Base-by-base conservation (phyloP, 2,329 filamentous ascomycete species). In the Pyricularia sp. region DNA sequence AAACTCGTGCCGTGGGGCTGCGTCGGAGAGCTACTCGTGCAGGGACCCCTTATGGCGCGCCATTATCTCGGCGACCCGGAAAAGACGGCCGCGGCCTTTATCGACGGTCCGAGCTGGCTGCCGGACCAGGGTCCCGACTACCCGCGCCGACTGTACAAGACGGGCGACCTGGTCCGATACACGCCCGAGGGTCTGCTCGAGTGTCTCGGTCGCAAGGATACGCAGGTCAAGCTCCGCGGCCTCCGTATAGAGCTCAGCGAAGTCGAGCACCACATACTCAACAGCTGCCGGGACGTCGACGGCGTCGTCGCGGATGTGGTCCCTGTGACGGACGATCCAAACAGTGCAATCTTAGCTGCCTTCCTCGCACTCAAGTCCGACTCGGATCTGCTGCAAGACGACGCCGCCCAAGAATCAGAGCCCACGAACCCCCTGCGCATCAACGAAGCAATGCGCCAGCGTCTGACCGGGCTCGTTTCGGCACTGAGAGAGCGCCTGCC, bases 401-500 rank as follows among this genome's bases (percentile, higher is more conserved):
- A 31, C 60, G 10, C 8, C 22, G 8, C 26, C 33, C 19, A 62
- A 28, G 49, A 4, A 24, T 4, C 49, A 4, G 49, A 33, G 33
- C 26, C 33, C 12, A 35, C n/a, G 60, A n/a, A 35, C 13, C 30
- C n/a, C n/a, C 12, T 24, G 60, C 16, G 19, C 22, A 24, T 24
- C 60, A 44, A 22, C 26, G 10, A 33, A 22, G 13, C 26, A 30
- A 62, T 31, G 60, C 26, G 26, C 4, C 19, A 60, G 2, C 59
- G 68, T 5, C 64, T 64, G 1, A 65, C 68, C 40, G 19, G 9
- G 19, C 61, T 68, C 12, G 64, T 65, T 12, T 60, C 35, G 22
- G 30, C 44, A 12, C 16, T 66, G 63, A 49, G 53, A 8, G 55
- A 55, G 62, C 63, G 10, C 0, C 9, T 70, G 13, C 63, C 69